Conservation (phyloP, 805 yeast genomes). For the Pichia deserticola region DNA sequence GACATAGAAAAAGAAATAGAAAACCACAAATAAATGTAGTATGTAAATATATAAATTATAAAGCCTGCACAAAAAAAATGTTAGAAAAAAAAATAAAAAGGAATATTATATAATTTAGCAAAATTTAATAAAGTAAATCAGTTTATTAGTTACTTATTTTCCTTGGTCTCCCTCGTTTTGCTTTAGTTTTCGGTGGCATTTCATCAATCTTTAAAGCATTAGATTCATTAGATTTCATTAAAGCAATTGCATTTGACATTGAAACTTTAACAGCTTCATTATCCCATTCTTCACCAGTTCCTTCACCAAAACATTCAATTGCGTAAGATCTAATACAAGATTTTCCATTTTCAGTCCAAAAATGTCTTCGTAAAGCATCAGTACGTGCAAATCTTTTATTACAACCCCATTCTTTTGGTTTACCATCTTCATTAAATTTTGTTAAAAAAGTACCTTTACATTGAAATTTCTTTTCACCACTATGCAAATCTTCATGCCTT, state of each 20-base stretch:
- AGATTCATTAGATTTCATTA: background rate
- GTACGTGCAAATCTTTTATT: slow-evolving; percentile 72
- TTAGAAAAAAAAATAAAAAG: background rate
- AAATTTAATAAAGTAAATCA: too few species aligned
- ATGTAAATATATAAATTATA: too few species aligned
- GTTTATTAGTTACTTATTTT: background rate
- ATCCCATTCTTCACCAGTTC: slow-evolving; percentile 7
- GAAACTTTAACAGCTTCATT: slow-evolving; percentile 7
- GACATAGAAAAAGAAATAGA: too few species aligned
- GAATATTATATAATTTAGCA: too few species aligned
- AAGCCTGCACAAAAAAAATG: too few species aligned
- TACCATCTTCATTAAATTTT: slow-evolving; percentile 29
- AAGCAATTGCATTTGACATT: slow-evolving; percentile 10
- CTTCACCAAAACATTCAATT: slow-evolving; percentile 9
- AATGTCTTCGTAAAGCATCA: slow-evolving; percentile 74
- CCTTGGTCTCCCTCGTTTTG: background rate
- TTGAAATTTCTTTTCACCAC: slow-evolving; percentile 67
- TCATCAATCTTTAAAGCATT: background rate
- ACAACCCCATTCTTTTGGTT: slow-evolving; percentile 56
- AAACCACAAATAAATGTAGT: too few species aligned
- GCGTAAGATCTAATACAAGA: slow-evolving; percentile 60
- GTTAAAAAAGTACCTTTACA: slow-evolving; percentile 55
- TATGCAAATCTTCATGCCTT: slow-evolving; percentile 68
- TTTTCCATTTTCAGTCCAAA: slow-evolving; percentile 73
- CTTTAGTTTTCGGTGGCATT: background rate